A percentile compares a stretch with the other conserved stretches of the same genome.
These are phyloP conservation scores for Yamadazyma siamensis DNA, from an alignment of 1,139 yeast genomes.

Conservation along the genomic window DNA sequence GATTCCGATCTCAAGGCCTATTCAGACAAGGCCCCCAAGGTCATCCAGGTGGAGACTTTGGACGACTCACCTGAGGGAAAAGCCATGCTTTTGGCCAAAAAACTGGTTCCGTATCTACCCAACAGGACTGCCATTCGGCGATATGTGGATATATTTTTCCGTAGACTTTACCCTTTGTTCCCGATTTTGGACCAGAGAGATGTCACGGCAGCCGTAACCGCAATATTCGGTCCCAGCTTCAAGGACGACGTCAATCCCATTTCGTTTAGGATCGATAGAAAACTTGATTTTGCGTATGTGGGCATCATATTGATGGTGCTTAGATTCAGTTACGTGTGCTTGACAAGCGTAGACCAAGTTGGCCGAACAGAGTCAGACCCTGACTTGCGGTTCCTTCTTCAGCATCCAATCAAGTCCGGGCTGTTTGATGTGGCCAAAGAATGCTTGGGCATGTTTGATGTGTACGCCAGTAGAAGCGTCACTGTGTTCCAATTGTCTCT, in stretches of 20 bases:
- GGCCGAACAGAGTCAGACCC: conserved; percentile 19
- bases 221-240: conserved; percentile 23
- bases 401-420: conserved; percentile 23
- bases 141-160: conserved; percentile 43
- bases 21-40: not conserved
- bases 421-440: conserved; percentile 32
- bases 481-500: conserved; percentile 49
- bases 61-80: conserved; percentile 3
- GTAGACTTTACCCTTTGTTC: conserved; percentile 38
- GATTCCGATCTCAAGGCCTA: conserved; percentile 2
- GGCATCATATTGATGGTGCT: conserved; percentile 27
- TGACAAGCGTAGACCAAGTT: conserved; percentile 19
- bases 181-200: conserved; percentile 47
- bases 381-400: conserved; percentile 4
- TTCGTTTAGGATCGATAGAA: conserved; percentile 21
- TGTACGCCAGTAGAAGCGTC: conserved; percentile 37
- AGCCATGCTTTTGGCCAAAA: conserved; percentile 13
- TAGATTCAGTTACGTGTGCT: conserved; percentile 27
- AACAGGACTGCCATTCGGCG: conserved; percentile 41
- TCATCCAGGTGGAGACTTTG: not conserved
- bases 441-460: conserved; percentile 37
- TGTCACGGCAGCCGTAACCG: conserved; percentile 17
- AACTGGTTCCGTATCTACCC: conserved; percentile 26
- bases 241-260: conserved; percentile 10
- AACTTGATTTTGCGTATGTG: conserved; percentile 30